Conservation (phyloP, 208 protist genomes). For the Leishmania amazonensis region DNA sequence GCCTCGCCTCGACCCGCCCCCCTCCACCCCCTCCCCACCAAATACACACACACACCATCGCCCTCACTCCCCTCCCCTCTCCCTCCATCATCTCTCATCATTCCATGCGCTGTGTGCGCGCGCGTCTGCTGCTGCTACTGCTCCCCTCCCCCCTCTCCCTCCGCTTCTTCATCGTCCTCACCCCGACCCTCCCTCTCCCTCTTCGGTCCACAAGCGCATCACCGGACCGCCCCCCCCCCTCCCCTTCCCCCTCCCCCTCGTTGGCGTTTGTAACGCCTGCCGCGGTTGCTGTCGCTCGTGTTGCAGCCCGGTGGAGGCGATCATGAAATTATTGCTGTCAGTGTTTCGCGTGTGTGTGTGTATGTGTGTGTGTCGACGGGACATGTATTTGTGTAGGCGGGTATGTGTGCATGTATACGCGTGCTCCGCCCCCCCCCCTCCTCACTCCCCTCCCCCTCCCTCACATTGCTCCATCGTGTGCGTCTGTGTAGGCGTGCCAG, state of each 20-base stretch:
- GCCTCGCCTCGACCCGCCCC: too few species aligned
- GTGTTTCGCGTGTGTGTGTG: not conserved
- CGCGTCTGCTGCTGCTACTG: not conserved
- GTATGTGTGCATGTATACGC: not conserved
- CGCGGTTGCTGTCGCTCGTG: too few species aligned
- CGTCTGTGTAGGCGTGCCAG: not conserved
- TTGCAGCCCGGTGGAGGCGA: not conserved
- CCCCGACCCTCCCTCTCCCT: constrained; percentile 1
- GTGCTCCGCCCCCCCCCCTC: too few species aligned
- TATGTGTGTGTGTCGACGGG: not conserved
- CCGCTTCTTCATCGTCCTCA: not conserved
- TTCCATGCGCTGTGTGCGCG: not conserved
- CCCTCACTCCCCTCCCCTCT: not conserved
- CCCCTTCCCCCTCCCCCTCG: not conserved
- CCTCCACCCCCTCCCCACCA: not conserved
- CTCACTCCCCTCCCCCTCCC: not conserved
- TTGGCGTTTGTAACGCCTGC: too few species aligned
- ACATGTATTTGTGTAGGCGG: not conserved
- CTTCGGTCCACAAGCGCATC: not conserved
- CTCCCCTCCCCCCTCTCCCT: constrained; percentile 11
- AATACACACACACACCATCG: not conserved
- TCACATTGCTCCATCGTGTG: not conserved
- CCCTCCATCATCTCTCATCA: not conserved
- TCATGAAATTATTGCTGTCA: not conserved
- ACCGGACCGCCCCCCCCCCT: too few species aligned